Base-by-base conservation (phyloP, 2,329 filamentous ascomycete species). In the Xylariaceae sp. region DNA sequence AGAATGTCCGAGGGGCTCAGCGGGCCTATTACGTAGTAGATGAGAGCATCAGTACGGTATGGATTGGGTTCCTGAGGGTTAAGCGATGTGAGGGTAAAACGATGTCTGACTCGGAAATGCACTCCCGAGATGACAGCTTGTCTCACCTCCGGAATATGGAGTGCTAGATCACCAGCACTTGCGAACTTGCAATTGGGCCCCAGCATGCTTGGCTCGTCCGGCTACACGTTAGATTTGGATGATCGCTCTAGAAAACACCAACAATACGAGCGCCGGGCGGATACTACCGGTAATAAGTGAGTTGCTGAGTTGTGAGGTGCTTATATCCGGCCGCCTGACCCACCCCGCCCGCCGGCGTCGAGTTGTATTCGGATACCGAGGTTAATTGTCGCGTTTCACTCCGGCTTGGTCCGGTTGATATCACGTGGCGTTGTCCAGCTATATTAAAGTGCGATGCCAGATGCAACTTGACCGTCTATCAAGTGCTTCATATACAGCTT, bases 281-380 rank as follows among this genome's bases (percentile, higher is more conserved):
- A 15, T 11, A 45, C 41, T 45, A 45, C 41, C 41, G 41, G 41
- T 45, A 45, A 45, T 45, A 45, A 45, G 3, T 15, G 5, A 2
- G n/a, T 11, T n/a, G 41, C 41, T 45, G 41, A 45, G 41, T n/a
- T 45, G 13, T n/a, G 3, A 30, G 7, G 8, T 58, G 56, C 51
- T 58, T 58, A 58, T 53, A 34, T 54, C 56, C 56, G 56, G 17
- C 9, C 30, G 7, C n/a, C 51, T 30, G n/a, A 11, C 6, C 15
- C 10, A 50, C 47, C 53, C 35, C 10, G 4, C 9, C 18, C 48
- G 34, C 41, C 41, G 15, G 6, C 37, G 37, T 41, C 11, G 8
- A 30, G 23, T 30, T 30, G 30, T 35, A 41, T 18, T 51, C 39
- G 50, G 50, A 39, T 53, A 23, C 55, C 39, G 49, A 48, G 50